Evolutionary conservation across 306 rosid genomes (phyloP).

Genomic region (Lathyrus sativus): DNA sequence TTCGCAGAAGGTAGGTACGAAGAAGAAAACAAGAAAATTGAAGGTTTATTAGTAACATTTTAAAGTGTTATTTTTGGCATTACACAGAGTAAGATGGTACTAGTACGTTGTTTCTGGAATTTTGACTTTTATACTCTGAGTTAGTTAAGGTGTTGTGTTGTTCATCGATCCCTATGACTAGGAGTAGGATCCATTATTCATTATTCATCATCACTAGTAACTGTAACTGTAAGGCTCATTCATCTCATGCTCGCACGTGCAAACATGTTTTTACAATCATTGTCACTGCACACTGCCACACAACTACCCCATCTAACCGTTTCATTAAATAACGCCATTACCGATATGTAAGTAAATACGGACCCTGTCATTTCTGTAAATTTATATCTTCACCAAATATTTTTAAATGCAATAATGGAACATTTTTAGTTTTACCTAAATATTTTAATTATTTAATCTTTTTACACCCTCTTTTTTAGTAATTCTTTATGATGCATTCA

Average conservation of each 20-base stretch:
- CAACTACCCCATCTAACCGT: constrained; percentile 25
- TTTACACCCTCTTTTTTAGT: too few relatives aligned
- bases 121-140: constrained; percentile 35
- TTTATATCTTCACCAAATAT: too few relatives aligned
- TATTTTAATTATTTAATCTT: too few relatives aligned
- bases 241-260: constrained; percentile 38
- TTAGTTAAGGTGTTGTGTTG: neutral
- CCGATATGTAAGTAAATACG: too few relatives aligned
- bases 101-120: constrained; percentile 12
- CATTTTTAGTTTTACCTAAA: too few relatives aligned
- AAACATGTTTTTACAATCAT: constrained; percentile 35
- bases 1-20: neutral
- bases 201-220: neutral
- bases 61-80: neutral
- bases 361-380: too few relatives aligned
- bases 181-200: neutral
- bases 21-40: neutral
- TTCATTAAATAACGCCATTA: constrained; percentile 25
- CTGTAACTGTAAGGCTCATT: neutral
- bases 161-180: constrained; percentile 38
- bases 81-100: neutral
- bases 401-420: too few relatives aligned
- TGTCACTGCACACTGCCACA: constrained; percentile 28
- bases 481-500: too few relatives aligned
- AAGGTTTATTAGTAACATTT: neutral